Conservation (phyloP, 2,329 filamentous ascomycete genomes). For the Xylaria sp. region DNA sequence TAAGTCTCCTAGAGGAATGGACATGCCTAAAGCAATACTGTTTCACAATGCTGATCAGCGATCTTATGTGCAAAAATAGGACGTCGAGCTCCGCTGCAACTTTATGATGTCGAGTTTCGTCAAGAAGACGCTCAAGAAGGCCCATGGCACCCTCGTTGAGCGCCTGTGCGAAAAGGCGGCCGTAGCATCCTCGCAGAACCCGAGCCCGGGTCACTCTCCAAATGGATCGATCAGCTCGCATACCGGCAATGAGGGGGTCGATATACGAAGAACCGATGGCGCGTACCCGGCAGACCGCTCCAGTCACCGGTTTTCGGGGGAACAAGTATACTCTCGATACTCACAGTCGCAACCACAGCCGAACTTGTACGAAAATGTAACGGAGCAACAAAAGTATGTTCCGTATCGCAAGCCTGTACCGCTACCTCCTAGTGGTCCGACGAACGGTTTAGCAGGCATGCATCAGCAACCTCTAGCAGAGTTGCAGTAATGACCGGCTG, state of each 20-base stretch:
- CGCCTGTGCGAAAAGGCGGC: constrained; percentile 64
- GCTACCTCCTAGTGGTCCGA: neutral
- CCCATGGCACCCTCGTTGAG: constrained; percentile 76
- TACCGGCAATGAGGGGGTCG: constrained; percentile 10
- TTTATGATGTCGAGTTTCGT: constrained; percentile 80
- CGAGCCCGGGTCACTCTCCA: constrained; percentile 13
- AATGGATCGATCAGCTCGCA: constrained; percentile 16
- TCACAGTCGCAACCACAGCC: neutral
- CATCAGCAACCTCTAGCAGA: constrained; percentile 26
- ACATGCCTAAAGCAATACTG: too few relatives aligned
- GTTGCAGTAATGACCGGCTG: constrained; percentile 18
- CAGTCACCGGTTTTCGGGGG: constrained; percentile 5
- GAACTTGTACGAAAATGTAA: neutral
- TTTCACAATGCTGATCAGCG: constrained; percentile 10
- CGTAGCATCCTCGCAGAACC: constrained; percentile 1
- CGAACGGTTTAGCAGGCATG: constrained; percentile 14
- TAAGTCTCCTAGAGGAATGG: too few relatives aligned
- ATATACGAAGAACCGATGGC: neutral
- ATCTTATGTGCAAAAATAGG: constrained; percentile 50
- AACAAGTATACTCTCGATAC: constrained; percentile 6
- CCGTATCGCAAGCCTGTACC: constrained; percentile 28
- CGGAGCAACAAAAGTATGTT: neutral
- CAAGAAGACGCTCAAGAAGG: constrained; percentile 82
- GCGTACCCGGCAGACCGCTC: constrained; percentile 1
- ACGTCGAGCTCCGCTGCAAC: constrained; percentile 85